Conservation (phyloP, 2,329 filamentous ascomycete species). For the Lasiodiplodia sp. region DNA sequence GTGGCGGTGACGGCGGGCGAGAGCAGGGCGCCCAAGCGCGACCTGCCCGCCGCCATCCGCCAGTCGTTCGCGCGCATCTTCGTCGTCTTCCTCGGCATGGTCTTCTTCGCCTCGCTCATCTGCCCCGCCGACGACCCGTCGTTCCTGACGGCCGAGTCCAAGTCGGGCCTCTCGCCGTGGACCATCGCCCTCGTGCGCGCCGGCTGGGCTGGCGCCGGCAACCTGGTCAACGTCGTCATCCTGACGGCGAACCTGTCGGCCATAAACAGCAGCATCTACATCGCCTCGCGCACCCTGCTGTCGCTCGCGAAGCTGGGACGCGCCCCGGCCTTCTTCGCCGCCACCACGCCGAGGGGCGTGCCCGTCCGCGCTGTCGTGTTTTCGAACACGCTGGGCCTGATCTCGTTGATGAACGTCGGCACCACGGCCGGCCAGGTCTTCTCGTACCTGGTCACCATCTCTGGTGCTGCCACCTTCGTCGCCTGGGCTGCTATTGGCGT, state of each 20-base stretch:
- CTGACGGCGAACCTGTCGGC: constrained; percentile 59
- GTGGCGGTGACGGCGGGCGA: constrained; percentile 47
- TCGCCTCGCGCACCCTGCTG: constrained; percentile 75
- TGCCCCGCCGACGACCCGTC: constrained; percentile 61
- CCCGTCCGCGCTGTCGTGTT: constrained; percentile 68
- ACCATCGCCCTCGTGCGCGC: constrained; percentile 75
- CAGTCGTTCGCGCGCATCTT: constrained; percentile 63
- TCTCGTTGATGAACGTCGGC: constrained; percentile 78
- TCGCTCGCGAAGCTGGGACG: constrained; percentile 78
- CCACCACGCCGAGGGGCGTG: constrained; percentile 69
- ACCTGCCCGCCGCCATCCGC: constrained; percentile 61
- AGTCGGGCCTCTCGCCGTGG: constrained; percentile 46
- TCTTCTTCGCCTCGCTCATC: constrained; percentile 67
- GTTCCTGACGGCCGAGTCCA: constrained; percentile 54
- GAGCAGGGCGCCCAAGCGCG: constrained; percentile 45
- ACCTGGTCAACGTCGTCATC: constrained; percentile 78
- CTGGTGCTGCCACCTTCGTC: constrained; percentile 73
- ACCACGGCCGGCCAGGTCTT: constrained; percentile 72
- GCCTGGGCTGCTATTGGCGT: constrained; percentile 76
- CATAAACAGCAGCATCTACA: constrained; percentile 79
- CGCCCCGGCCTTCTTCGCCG: constrained; percentile 73
- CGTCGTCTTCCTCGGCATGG: constrained; percentile 61
- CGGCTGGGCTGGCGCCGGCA: constrained; percentile 70
- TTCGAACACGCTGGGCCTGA: constrained; percentile 72
- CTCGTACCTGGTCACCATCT: constrained; percentile 73